Conservation (phyloP, 164 flowering plant genomes). For the Houttuynia cordata region DNA sequence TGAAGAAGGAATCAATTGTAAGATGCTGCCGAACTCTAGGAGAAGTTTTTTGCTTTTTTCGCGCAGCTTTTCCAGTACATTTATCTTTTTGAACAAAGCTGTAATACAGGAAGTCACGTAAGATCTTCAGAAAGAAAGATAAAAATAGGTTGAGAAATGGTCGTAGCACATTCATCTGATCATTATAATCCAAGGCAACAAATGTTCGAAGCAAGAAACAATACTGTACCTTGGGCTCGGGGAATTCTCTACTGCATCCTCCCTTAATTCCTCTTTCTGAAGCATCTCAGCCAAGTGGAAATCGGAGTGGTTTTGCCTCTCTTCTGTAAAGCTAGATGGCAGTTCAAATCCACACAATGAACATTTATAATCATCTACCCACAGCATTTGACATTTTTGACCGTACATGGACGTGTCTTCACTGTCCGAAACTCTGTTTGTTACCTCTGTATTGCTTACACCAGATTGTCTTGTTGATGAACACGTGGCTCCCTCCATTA, state of each 20-base stretch:
- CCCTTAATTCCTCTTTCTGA: slow-evolving; percentile 54
- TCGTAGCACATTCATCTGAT: background rate
- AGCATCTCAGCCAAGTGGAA: slow-evolving; percentile 84
- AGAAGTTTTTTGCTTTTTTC: slow-evolving; percentile 46
- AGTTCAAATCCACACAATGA: slow-evolving; percentile 75
- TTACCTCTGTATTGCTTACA: slow-evolving; percentile 6
- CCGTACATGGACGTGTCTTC: slow-evolving; percentile 14
- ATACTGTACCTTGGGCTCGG: slow-evolving; percentile 34
- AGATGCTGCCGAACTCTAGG: slow-evolving; percentile 32
- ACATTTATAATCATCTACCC: slow-evolving; percentile 79
- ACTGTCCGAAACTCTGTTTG: slow-evolving; percentile 7
- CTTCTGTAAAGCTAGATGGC: slow-evolving; percentile 62
- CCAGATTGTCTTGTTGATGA: background rate
- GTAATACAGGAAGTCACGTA: slow-evolving; percentile 1
- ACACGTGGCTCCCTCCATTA: background rate
- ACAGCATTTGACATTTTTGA: slow-evolving; percentile 19
- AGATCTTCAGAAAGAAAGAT: background rate
- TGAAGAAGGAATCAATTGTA: slow-evolving; percentile 58
- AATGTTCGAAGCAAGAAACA: background rate
- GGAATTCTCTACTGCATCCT: slow-evolving; percentile 7
- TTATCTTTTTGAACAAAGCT: slow-evolving; percentile 23
- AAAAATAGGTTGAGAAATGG: background rate
- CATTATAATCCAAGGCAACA: too few species aligned
- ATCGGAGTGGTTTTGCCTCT: slow-evolving; percentile 86
- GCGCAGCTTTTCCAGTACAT: slow-evolving; percentile 11